These are phyloP conservation scores for Globisporangium viniferum DNA, from an alignment of 352 stramenopile species.

Conservation along the genomic window DNA sequence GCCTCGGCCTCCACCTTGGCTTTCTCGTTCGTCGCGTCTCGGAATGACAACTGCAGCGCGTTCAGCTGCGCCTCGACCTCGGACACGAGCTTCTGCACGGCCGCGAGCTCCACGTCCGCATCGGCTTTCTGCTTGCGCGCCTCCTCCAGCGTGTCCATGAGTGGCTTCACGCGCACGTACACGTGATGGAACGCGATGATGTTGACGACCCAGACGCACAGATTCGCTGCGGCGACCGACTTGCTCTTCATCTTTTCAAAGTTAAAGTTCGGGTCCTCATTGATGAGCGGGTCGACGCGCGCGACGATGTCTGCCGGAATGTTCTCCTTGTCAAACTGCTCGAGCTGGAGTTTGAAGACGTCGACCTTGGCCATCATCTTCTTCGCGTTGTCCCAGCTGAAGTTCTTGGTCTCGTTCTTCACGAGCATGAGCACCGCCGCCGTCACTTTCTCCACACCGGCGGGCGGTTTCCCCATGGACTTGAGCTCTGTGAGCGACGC, in stretches of 20 bases:
- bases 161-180: constrained; percentile 92
- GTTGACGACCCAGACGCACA: constrained; percentile 93
- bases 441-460: constrained; percentile 89
- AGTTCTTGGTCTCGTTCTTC: constrained; percentile 93
- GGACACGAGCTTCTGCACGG: constrained; percentile 76
- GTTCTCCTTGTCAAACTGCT: constrained; percentile 91
- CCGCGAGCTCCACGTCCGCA: constrained; percentile 78
- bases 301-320: constrained; percentile 87
- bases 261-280: constrained; percentile 90
- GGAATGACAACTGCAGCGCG: constrained; percentile 74
- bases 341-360: constrained; percentile 88
- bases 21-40: constrained; percentile 89
- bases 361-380: constrained; percentile 96
- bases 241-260: constrained; percentile 95
- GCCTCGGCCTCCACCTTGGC: constrained; percentile 88
- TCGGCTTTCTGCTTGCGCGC: constrained; percentile 69
- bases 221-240: constrained; percentile 85
- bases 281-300: constrained; percentile 77
- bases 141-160: constrained; percentile 91
- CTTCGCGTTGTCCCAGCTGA: constrained; percentile 94
- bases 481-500: constrained; percentile 86
- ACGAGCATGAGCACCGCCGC: constrained; percentile 89
- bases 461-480: constrained; percentile 84
- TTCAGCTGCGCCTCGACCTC: constrained; percentile 82
- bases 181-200: constrained; percentile 92